A percentile compares a stretch with the other conserved stretches of the same genome.
Conservation (phyloP, 2,329 filamentous ascomycete species). For the Fusarium penzigii region DNA sequence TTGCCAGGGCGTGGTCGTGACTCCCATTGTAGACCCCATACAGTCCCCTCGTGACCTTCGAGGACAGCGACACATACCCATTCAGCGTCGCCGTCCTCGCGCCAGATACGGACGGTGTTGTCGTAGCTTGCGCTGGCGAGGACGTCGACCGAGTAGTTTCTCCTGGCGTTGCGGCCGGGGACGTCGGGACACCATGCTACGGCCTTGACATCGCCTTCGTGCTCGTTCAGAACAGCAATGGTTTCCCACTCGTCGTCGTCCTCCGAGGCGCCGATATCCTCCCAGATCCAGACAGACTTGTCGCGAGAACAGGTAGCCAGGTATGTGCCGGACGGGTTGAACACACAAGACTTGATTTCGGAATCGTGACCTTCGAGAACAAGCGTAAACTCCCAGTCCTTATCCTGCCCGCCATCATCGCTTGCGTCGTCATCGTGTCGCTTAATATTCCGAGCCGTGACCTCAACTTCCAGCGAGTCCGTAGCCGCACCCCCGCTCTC, state of each 20-base stretch:
- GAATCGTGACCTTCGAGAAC: conserved; percentile 94
- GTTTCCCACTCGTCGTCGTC: conserved; percentile 97
- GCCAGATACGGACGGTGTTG: conserved; percentile 84
- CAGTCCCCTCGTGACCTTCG: conserved; percentile 79
- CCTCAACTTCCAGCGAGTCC: conserved; percentile 45
- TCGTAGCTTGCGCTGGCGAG: conserved; percentile 94
- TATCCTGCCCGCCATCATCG: conserved; percentile 59
- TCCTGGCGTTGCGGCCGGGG: conserved; percentile 45
- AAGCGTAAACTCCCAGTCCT: conserved; percentile 91
- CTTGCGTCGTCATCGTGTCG: conserved; percentile 25
- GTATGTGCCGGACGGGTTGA: conserved; percentile 72
- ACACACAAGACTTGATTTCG: conserved; percentile 82
- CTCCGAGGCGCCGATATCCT: conserved; percentile 73
- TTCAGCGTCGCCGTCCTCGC: conserved; percentile 84
- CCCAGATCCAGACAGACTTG: conserved; percentile 98
- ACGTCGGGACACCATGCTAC: conserved; percentile 86
- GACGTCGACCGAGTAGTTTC: conserved; percentile 64
- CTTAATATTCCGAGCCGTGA: conserved; percentile 30
- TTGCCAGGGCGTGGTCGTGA: conserved; percentile 39
- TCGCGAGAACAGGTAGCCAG: conserved; percentile 90
- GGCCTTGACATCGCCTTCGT: conserved; percentile 92
- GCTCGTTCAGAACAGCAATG: conserved; percentile 89
- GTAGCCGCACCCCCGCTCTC: conserved; percentile 32
- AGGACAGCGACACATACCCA: conserved; percentile 88
- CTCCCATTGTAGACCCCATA: conserved; percentile 85